Evolutionary conservation across 768 basidiomycete species (phyloP).

Genomic region (Mycena rebaudengoi): DNA sequence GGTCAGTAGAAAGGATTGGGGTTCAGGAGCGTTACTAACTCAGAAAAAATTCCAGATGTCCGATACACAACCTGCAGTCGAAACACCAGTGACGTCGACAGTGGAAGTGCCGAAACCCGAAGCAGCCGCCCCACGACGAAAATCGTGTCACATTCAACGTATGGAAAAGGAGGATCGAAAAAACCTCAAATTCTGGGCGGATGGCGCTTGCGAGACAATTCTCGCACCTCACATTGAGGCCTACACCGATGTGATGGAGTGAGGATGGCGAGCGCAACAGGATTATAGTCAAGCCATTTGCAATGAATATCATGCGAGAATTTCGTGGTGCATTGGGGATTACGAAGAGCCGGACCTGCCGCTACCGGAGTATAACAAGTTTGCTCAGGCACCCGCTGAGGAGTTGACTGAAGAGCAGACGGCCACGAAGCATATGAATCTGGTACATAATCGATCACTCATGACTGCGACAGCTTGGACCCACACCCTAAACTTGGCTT

Average conservation of each 20-base stretch:
- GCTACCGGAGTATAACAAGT: too few relatives aligned
- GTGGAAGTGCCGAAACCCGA: too few relatives aligned
- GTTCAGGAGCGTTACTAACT: too few relatives aligned
- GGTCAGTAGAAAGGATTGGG: too few relatives aligned
- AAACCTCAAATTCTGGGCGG: slow-evolving; percentile 11
- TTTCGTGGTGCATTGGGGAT: slow-evolving; percentile 4
- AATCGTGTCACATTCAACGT: too few relatives aligned
- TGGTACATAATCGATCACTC: neutral
- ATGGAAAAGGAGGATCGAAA: neutral
- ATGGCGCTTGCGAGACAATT: neutral
- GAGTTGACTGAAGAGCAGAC: neutral
- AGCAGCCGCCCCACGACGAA: too few relatives aligned
- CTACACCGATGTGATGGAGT: neutral
- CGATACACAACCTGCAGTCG: too few relatives aligned
- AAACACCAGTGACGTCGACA: too few relatives aligned
- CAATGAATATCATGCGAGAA: neutral
- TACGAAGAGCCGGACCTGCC: slow-evolving; percentile 4
- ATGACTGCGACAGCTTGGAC: neutral
- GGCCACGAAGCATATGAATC: neutral
- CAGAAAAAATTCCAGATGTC: too few relatives aligned
- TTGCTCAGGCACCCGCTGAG: neutral
- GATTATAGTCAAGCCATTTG: neutral
- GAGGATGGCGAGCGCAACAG: neutral
- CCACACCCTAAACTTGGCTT: neutral
- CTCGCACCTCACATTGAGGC: neutral